phyloP scores from a whole-genome alignment of 2,329 filamentous ascomycete genomes.

The Aspergillus melleus region DNA sequence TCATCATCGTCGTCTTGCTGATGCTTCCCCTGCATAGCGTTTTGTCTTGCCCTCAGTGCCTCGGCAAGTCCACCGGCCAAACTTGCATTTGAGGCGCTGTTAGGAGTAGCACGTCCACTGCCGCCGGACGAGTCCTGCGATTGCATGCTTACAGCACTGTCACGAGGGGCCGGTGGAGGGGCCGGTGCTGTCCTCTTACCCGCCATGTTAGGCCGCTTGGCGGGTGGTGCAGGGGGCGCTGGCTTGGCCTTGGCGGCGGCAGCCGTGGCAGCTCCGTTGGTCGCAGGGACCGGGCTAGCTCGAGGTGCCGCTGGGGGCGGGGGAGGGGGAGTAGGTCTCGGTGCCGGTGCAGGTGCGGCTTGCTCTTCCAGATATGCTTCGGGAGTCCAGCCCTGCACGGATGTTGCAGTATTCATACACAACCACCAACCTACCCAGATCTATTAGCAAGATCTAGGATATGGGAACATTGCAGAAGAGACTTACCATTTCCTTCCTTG shows the following conservation, averaged over 20 bases:
- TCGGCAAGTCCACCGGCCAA: slow-evolving; percentile 74
- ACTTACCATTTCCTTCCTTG: slow-evolving; percentile 90
- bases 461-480: not conserved
- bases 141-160: slow-evolving; percentile 56
- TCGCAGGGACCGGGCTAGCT: slow-evolving; percentile 63
- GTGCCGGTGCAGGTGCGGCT: slow-evolving; percentile 55
- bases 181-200: slow-evolving; percentile 71
- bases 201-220: slow-evolving; percentile 71
- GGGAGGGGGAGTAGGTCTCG: slow-evolving; percentile 59
- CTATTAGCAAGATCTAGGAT: not conserved
- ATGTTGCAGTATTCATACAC: slow-evolving; percentile 67
- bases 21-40: slow-evolving; percentile 67
- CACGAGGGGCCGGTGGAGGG: slow-evolving; percentile 66
- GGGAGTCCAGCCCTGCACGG: slow-evolving; percentile 88
- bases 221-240: slow-evolving; percentile 73
- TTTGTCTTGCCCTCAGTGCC: slow-evolving; percentile 73
- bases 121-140: slow-evolving; percentile 56
- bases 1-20: slow-evolving; percentile 66
- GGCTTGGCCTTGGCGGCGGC: slow-evolving; percentile 62
- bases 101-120: slow-evolving; percentile 71
- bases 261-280: slow-evolving; percentile 45
- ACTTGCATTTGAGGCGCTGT: slow-evolving; percentile 55
- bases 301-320: slow-evolving; percentile 49
- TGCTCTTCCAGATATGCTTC: slow-evolving; percentile 88
- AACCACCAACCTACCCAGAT: slow-evolving; percentile 82